These are phyloP conservation scores for Claviceps sp. DNA, from an alignment of 2,329 filamentous ascomycete genomes.

Conservation along the genomic window DNA sequence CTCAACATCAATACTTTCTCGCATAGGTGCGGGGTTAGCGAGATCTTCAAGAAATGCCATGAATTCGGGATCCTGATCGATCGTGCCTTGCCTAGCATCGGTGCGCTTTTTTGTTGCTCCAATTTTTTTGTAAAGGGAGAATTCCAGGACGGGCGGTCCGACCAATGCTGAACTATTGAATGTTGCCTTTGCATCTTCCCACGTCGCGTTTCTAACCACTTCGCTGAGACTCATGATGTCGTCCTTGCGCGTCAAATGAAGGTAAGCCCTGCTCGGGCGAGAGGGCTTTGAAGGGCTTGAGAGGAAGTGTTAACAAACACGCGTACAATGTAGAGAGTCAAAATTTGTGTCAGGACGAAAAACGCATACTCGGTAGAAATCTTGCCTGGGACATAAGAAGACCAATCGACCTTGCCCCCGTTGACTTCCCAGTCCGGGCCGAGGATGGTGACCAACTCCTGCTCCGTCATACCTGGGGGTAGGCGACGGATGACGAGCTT, in stretches of 20 bases:
- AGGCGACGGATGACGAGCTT: conserved; percentile 79
- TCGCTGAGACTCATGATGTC: conserved; percentile 56
- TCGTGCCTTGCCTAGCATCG: conserved; percentile 82
- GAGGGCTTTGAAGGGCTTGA: conserved; percentile 72
- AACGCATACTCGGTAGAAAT: conserved; percentile 64
- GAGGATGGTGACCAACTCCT: conserved; percentile 59
- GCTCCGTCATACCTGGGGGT: conserved; percentile 69
- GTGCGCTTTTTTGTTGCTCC: conserved; percentile 60
- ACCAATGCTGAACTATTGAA: conserved; percentile 58
- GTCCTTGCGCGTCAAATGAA: conserved; percentile 64
- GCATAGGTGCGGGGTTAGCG: conserved; percentile 49
- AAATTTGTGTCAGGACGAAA: neutral
- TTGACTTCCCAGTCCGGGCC: conserved; percentile 72
- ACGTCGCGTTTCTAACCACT: conserved; percentile 51
- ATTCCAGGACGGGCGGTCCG: conserved; percentile 68
- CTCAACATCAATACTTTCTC: conserved; percentile 30
- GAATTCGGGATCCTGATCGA: conserved; percentile 93
- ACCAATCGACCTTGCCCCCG: conserved; percentile 77
- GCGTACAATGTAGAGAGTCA: conserved; percentile 2
- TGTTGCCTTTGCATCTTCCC: conserved; percentile 73
- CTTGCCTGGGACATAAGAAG: conserved; percentile 53
- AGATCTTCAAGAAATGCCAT: conserved; percentile 83
- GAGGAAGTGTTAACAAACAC: conserved; percentile 3
- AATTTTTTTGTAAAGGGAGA: conserved; percentile 70
- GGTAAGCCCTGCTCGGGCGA: conserved; percentile 63